Evolutionary conservation across 1,284 basidiomycete genomes (phyloP).

Genomic region (Crucibulum parvulum): DNA sequence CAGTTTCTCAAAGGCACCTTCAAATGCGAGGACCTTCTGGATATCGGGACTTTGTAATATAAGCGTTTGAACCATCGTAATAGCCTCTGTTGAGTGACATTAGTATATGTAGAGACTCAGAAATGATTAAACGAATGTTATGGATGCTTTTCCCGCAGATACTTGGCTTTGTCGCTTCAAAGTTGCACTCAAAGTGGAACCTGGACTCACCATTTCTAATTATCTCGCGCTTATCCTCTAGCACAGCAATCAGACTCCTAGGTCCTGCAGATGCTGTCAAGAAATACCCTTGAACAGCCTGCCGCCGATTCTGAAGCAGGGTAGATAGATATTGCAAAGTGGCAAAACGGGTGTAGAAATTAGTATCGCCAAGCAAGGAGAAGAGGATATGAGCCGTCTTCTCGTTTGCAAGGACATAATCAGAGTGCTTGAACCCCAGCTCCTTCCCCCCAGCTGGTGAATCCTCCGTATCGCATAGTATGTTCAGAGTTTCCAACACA

Average conservation of each 20-base stretch:
- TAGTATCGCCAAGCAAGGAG: conserved; percentile 73
- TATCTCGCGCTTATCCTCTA: conserved; percentile 86
- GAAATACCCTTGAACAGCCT: conserved; percentile 88
- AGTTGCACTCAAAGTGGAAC: background rate
- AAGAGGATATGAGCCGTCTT: conserved; percentile 82
- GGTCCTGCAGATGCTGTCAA: conserved; percentile 84
- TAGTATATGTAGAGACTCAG: background rate
- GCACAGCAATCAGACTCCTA: conserved; percentile 69
- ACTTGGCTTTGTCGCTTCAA: no score
- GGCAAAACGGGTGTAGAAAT: conserved; percentile 90
- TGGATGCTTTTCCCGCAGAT: background rate
- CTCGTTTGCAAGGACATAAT: conserved; percentile 73
- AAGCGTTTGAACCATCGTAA: conserved; percentile 85
- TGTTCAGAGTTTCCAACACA: conserved; percentile 84
- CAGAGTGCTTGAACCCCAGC: conserved; percentile 77
- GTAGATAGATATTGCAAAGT: conserved; percentile 86
- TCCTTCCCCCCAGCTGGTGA: conserved; percentile 54
- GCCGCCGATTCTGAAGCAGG: conserved; percentile 81
- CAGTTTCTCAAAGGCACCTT: conserved; percentile 95
- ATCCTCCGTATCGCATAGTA: conserved; percentile 78
- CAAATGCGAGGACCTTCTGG: conserved; percentile 97
- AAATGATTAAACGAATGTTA: background rate
- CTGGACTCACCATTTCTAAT: conserved; percentile 76
- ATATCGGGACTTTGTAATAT: conserved; percentile 91
- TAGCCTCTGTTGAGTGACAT: conserved; percentile 63